Conservation (phyloP, 2,329 filamentous ascomycete species). For the Calonectria montana region DNA sequence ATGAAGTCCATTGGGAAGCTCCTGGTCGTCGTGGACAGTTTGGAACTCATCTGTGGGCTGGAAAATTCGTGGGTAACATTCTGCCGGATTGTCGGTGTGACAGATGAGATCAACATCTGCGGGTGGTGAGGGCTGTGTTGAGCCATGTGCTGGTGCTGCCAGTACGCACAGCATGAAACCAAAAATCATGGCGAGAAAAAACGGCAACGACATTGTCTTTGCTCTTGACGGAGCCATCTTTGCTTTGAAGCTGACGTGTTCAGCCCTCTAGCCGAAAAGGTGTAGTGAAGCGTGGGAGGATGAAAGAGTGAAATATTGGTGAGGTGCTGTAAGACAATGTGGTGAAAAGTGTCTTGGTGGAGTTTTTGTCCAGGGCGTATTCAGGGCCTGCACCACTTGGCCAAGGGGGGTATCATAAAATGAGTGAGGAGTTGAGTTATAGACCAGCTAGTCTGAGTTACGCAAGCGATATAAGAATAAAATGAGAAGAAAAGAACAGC, state of each 20-base stretch:
- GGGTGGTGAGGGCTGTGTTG: conserved; percentile 45
- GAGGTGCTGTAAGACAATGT: not conserved
- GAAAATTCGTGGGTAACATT: conserved; percentile 76
- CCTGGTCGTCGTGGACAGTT: conserved; percentile 71
- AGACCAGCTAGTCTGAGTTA: not conserved
- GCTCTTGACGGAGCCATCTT: conserved; percentile 41
- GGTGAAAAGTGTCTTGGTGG: conserved; percentile 12
- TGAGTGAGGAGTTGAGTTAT: conserved; percentile 3
- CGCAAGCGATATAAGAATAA: conserved; percentile 5
- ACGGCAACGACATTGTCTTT: conserved; percentile 30
- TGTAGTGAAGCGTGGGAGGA: not conserved
- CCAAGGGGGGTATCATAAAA: conserved; percentile 6
- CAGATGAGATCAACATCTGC: conserved; percentile 71
- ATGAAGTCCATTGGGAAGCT: conserved; percentile 73
- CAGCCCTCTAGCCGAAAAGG: not conserved
- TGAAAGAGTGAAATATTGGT: not conserved
- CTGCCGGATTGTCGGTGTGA: conserved; percentile 66
- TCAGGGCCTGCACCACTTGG: not conserved
- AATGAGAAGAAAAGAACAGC: conserved; percentile 19
- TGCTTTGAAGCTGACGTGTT: not conserved
- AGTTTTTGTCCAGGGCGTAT: not conserved
- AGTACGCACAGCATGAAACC: conserved; percentile 43
- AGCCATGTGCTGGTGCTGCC: conserved; percentile 41
- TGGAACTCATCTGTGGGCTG: conserved; percentile 74
- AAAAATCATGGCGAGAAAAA: conserved; percentile 41